Evolutionary conservation across 2,329 filamentous ascomycete genomes (phyloP).

Genomic region (Aspergillus fumigatus): DNA sequence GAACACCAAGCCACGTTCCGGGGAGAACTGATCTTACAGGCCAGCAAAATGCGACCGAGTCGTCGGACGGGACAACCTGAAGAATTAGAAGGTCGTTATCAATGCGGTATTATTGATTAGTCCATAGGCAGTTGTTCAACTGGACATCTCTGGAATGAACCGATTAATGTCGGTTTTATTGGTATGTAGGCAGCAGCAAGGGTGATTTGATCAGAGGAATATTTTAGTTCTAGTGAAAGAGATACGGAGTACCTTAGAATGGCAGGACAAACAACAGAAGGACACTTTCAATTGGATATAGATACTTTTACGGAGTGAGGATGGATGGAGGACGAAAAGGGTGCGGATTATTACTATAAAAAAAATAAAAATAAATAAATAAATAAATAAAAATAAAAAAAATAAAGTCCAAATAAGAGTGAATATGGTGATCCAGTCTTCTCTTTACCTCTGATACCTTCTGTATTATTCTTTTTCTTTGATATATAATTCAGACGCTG

Average conservation of each 20-base stretch:
- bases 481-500: neutral
- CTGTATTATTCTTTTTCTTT: neutral
- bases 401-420: too few species aligned
- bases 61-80: constrained; percentile 9
- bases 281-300: neutral
- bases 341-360: neutral
- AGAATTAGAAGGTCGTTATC: constrained; percentile 8
- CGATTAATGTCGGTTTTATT: too few species aligned
- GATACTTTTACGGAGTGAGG: too few species aligned
- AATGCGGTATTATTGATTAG: neutral
- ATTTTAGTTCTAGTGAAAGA: too few species aligned
- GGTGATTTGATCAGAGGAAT: neutral
- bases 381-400: too few species aligned
- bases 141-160: too few species aligned
- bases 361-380: neutral
- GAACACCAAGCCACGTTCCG: constrained; percentile 25
- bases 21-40: constrained; percentile 28
- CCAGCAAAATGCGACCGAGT: constrained; percentile 8
- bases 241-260: neutral
- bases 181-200: too few species aligned
- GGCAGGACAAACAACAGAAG: neutral
- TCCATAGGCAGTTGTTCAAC: too few species aligned
- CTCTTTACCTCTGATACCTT: neutral
- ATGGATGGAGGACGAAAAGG: constrained; percentile 7
- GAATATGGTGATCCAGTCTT: neutral